Percentiles rank a stretch among this genome's conserved stretches.
Evolutionary conservation across 1,139 yeast genomes (phyloP).

Genomic region (Geotrichum bryndzae): DNA sequence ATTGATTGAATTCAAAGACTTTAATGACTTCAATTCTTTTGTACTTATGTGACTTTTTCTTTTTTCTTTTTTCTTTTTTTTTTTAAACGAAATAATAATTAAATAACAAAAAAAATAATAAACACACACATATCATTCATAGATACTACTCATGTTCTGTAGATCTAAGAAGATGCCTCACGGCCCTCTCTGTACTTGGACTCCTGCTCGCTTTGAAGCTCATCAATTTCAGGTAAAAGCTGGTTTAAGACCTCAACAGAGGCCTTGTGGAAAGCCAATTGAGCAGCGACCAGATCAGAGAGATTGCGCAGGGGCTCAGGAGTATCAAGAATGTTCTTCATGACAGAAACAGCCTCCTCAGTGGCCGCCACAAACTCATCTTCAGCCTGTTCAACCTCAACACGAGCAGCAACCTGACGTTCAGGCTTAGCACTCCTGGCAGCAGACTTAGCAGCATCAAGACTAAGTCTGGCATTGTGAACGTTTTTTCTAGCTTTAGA

Average conservation of each 20-base stretch:
- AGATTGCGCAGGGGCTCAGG: constrained; percentile 69
- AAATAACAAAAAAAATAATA: not conserved
- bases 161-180: constrained; percentile 22
- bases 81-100: not conserved
- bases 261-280: constrained; percentile 74
- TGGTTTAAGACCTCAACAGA: constrained; percentile 65
- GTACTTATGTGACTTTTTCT: not conserved
- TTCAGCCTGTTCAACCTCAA: constrained; percentile 77
- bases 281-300: constrained; percentile 69
- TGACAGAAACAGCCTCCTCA: constrained; percentile 78
- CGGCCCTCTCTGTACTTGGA: constrained; percentile 36
- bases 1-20: no score
- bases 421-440: constrained; percentile 66
- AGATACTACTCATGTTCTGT: not conserved
- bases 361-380: constrained; percentile 88
- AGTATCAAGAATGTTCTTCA: constrained; percentile 75
- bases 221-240: constrained; percentile 60
- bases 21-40: not conserved
- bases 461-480: constrained; percentile 69
- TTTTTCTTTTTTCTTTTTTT: no score
- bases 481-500: constrained; percentile 68
- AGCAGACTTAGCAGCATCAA: constrained; percentile 72
- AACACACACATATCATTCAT: not conserved
- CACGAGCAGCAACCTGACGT: constrained; percentile 68
- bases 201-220: constrained; percentile 50